Percentiles rank a stretch among this genome's conserved stretches.
Conservation (phyloP, 352 stramenopile genomes). For the Lagenidium sp. region DNA sequence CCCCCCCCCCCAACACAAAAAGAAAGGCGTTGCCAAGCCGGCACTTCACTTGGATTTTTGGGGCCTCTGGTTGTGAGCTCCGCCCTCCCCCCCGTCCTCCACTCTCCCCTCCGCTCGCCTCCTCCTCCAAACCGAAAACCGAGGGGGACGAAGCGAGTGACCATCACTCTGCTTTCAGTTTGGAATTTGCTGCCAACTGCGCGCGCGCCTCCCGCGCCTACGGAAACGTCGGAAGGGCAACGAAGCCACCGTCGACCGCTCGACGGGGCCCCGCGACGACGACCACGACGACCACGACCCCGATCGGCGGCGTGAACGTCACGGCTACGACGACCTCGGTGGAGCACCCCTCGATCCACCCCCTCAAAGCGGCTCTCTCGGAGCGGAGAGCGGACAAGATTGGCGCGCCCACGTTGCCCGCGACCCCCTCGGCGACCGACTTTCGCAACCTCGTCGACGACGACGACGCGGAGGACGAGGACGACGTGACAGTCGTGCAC, state of each 20-base stretch:
- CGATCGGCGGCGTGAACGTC: constrained; percentile 2
- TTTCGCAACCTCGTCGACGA: constrained; percentile 4
- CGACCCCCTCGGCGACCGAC: constrained; percentile 5
- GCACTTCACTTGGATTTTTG: constrained; percentile 16
- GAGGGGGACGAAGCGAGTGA: constrained; percentile 7
- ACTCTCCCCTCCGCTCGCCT: not conserved
- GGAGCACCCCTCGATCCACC: constrained; percentile 6
- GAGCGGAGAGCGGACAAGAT: constrained; percentile 8
- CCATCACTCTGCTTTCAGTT: constrained; percentile 22
- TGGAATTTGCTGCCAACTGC: constrained; percentile 19
- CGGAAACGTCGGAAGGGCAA: constrained; percentile 7
- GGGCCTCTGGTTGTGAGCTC: constrained; percentile 1
- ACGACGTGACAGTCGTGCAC: not conserved
- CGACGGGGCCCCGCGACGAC: no score
- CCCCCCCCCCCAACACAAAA: constrained; percentile 9
- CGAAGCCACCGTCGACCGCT: no score
- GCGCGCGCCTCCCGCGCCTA: constrained; percentile 3
- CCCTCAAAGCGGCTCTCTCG: constrained; percentile 5
- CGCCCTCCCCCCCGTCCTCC: constrained; percentile 6
- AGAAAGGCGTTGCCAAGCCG: constrained; percentile 14
- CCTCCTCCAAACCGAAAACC: no score
- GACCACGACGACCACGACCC: not conserved
- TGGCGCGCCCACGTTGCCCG: not conserved
- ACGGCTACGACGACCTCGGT: not conserved
- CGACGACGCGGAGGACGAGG: constrained; percentile 6